Base-by-base conservation (phyloP, 1,284 basidiomycete genomes). In the Heterobasidion irregulare region DNA sequence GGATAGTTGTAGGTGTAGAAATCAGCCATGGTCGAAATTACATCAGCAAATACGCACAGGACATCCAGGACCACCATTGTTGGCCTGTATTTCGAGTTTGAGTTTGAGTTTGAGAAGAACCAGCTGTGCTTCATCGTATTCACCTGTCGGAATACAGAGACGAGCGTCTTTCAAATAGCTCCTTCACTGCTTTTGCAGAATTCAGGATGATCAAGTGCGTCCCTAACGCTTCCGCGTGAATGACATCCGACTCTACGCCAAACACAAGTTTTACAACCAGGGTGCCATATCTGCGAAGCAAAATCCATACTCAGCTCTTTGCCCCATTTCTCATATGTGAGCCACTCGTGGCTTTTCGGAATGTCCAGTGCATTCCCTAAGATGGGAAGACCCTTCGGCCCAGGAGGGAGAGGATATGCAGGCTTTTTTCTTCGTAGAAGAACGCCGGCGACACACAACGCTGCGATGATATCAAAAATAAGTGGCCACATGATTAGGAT, bases 361-460 rank as follows among this genome's bases (percentile, higher is more conserved):
- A 64, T 56, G 32, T 63, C 58, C 10, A 63, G 52, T 6, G 58
- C 26, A 50, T 64, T 64, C 12, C 62, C 62, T 19, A 64, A 43
- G 16, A 64, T 18, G 3, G 62, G 62, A 19, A 57, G 36, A 5
- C 56, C 53, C 33, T 57, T 59, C 2, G 63, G 63, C 1, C 56
- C 58, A 19, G 61, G 61, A 26, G 64, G 64, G 33, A 58, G 51
- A 8, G 59, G 59, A n/a, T 41, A 41, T 6, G n/a, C 6, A 10
- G 4, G 10, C 7, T 41, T 41, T 41, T 3, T 41, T 6, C 26
- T 26, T 5, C 19, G 19, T 26, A 26, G 19, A 26, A 26, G 26
- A 26, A 41, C 38, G 38, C 38, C 38, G 10, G 3, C 38, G 6
- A 41, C n/a, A 41, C 38, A 41, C 26, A 26, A 26, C 4, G 1